These are phyloP conservation scores for Neurospora sp. DNA, from an alignment of 2,329 filamentous ascomycete genomes.

Conservation along the genomic window DNA sequence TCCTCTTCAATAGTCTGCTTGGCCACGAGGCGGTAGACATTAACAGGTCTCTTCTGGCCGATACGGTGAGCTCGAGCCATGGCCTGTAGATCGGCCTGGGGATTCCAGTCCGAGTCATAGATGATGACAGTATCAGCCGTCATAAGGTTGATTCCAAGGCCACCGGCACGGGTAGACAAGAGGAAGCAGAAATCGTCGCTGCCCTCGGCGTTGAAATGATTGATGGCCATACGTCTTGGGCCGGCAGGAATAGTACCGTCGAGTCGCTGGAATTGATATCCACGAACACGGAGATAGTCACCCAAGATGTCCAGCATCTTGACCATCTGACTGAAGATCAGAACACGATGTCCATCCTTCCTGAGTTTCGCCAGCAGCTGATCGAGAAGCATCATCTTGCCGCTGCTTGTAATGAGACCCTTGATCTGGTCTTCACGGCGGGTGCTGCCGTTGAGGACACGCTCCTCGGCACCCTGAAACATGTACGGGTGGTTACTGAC, in stretches of 20 bases:
- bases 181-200: slow-evolving; percentile 96
- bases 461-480: slow-evolving; percentile 89
- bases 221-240: slow-evolving; percentile 84
- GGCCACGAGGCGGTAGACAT: slow-evolving; percentile 89
- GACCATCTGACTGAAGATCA: slow-evolving; percentile 99
- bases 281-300: slow-evolving; percentile 84
- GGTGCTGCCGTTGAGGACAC: slow-evolving; percentile 69
- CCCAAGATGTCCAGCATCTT: slow-evolving; percentile 95
- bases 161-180: slow-evolving; percentile 88
- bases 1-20: slow-evolving; percentile 99
- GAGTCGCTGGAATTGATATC: slow-evolving; percentile 90
- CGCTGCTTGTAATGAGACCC: slow-evolving; percentile 89
- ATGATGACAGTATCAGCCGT: slow-evolving; percentile 96
- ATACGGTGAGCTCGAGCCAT: slow-evolving; percentile 99
- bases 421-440: slow-evolving; percentile 86
- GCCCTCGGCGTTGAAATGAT: slow-evolving; percentile 95
- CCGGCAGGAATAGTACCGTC: slow-evolving; percentile 90
- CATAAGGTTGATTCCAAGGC: slow-evolving; percentile 98
- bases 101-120: slow-evolving; percentile 99
- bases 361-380: slow-evolving; percentile 90
- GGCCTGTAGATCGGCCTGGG: slow-evolving; percentile 92
- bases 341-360: slow-evolving; percentile 84
- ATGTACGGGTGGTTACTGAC: slow-evolving; percentile 98
- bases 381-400: slow-evolving; percentile 98
- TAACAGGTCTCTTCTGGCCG: slow-evolving; percentile 91